Evolutionary conservation across 208 protist genomes (phyloP).

Genomic region (Borovskyia barvae): DNA sequence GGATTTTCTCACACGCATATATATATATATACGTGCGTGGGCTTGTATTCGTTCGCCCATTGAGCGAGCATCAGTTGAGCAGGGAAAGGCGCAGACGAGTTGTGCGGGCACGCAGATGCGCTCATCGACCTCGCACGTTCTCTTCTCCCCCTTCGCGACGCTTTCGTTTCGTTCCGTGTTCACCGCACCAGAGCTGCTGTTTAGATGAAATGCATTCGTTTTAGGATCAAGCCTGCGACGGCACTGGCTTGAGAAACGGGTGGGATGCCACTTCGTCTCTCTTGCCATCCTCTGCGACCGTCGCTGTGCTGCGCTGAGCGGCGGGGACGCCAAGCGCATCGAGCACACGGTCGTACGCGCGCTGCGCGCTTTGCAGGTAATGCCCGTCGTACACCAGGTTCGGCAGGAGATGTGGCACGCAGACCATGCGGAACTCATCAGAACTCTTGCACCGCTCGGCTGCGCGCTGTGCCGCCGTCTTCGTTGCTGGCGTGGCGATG

Average conservation of each 20-base stretch:
- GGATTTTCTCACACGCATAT: too few species aligned
- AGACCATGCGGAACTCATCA: slow-evolving; percentile 26
- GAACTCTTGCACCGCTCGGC: slow-evolving; percentile 14
- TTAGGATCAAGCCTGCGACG: too few species aligned
- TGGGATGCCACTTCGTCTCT: slow-evolving; percentile 1
- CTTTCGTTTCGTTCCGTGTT: too few species aligned
- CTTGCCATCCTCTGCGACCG: background rate
- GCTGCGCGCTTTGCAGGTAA: slow-evolving; percentile 38
- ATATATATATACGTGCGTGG: too few species aligned
- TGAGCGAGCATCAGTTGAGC: too few species aligned
- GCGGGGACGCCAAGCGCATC: slow-evolving; percentile 15
- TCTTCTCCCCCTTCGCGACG: too few species aligned
- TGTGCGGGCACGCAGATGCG: too few species aligned
- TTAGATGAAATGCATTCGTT: background rate
- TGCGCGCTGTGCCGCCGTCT: slow-evolving; percentile 1
- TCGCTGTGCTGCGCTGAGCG: slow-evolving; percentile 1
- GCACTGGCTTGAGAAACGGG: slow-evolving; percentile 17
- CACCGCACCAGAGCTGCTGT: background rate
- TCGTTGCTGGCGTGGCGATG: background rate
- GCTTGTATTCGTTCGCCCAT: too few species aligned
- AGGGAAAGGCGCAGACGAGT: too few species aligned
- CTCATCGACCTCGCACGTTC: too few species aligned
- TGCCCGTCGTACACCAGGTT: slow-evolving; percentile 60
- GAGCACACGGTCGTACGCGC: slow-evolving; percentile 45
- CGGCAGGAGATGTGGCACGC: slow-evolving; percentile 53